Base-by-base conservation (phyloP, 345 rosid species). In the Cardiospermum halicacabum region DNA sequence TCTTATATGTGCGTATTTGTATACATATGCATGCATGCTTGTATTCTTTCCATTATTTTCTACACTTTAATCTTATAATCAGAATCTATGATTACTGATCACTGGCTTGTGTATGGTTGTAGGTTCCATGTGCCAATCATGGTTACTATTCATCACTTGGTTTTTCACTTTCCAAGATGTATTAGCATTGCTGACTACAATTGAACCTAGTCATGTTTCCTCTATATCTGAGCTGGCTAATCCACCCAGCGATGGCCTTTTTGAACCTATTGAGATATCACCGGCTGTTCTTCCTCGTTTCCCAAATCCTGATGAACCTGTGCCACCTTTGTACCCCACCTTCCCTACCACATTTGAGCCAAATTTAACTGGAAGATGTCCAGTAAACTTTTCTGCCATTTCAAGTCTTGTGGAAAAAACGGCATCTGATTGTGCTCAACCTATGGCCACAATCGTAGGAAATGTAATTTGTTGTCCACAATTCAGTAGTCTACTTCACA, bases 391-490 rank as follows among this genome's bases (percentile, higher is more conserved):
- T 76, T 82, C 92, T 66, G 79, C 83, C 13, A 64, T 91, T 51
- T 85, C 92, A 26, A 67, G 66, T 76, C 69, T 88, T 61, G 64
- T 91, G 53, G 82, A 77, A 65, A 91, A 77, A 67, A 83, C 99
- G 7, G 92, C 97, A 26, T 78, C 87, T 28, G 99, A 93, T 75
- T 93, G 99, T 75, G 80, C 92, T 60, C 77, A 73, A 62, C 84
- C 86, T 21, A 75, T 93, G 27, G 99, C 99, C 47, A 66, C 84
- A 24, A 80, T 88, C 73, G 97, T 91, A 61, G 99, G 94, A 68
- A 91, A 89, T 22, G 99, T 85, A 30, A 87, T 93, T 66, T 93
- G 97, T 70, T 93, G 99, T 72, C 99, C 99, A 3, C 99, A 93
- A 82, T 74, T 93, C 58, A 78, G 74, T 75, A 84, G 96, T 82